Percentiles rank a stretch among this genome's conserved stretches.
These are phyloP conservation scores for Boletus reticulatus DNA, from an alignment of 768 basidiomycete genomes.

Conservation along the genomic window DNA sequence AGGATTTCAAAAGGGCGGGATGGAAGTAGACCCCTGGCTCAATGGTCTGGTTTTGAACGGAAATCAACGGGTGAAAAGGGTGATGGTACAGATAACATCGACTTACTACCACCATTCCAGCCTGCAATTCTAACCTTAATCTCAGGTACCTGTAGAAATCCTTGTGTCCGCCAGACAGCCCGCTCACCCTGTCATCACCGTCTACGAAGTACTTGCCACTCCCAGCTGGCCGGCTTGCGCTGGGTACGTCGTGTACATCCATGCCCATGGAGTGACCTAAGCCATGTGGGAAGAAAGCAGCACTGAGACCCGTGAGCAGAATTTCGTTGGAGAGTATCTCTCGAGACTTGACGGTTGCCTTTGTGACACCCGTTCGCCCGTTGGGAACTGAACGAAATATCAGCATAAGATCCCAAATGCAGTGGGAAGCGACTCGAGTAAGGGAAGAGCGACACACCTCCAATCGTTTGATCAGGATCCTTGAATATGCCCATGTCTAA, in stretches of 20 bases:
- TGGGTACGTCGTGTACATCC: conserved; percentile 92
- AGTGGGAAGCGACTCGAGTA: neutral
- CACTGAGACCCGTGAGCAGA: conserved; percentile 69
- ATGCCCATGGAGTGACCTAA: conserved; percentile 88
- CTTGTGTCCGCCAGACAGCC: conserved; percentile 54
- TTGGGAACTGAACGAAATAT: conserved; percentile 1
- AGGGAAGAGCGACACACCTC: conserved; percentile 8
- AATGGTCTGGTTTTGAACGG: conserved; percentile 57
- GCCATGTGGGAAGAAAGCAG: conserved; percentile 95
- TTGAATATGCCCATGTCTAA: conserved; percentile 84
- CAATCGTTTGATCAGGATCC: conserved; percentile 43
- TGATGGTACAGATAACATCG: neutral
- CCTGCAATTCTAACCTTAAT: conserved; percentile 67
- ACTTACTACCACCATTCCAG: conserved; percentile 85
- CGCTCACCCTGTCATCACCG: conserved; percentile 70
- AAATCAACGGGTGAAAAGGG: neutral
- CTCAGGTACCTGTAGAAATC: conserved; percentile 81
- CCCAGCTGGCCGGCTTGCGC: conserved; percentile 67
- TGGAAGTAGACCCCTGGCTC: conserved; percentile 92
- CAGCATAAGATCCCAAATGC: neutral
- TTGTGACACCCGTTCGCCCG: neutral
- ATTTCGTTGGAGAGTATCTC: conserved; percentile 45
- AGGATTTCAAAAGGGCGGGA: conserved; percentile 66
- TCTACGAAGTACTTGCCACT: conserved; percentile 63
- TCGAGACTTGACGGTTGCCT: conserved; percentile 8